Base-by-base conservation (phyloP, 208 protist species). In the Trypanosoma cruzi region DNA sequence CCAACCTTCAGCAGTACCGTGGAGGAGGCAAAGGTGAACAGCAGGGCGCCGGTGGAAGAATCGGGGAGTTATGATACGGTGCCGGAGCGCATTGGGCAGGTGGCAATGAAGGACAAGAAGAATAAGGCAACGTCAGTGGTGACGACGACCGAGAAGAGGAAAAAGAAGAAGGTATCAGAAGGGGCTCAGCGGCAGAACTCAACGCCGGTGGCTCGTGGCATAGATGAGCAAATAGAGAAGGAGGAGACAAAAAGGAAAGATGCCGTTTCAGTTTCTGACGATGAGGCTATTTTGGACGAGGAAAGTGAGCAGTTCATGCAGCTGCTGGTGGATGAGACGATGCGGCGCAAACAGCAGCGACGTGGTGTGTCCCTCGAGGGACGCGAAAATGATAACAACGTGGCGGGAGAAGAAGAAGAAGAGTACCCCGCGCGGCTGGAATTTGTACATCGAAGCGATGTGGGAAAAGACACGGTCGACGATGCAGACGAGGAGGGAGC, bases 241-340 rank as follows among this genome's bases (percentile, higher is more conserved):
- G 37, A 62, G 7, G 44, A 62, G 57, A n/a, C n/a, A 18, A 29
- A 42, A 13, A 49, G 5, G n/a, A 59, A 42, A n/a, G n/a, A n/a
- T n/a, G n/a, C n/a, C n/a, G n/a, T n/a, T n/a, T n/a, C n/a, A n/a
- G 16, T 34, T 34, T 24, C 4, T 3, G 18, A 16, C 24, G 32
- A 29, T 55, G 54, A 40, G 11, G 54, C 46, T 48, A 24, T 48
- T 37, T 24, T 81, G n/a, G 62, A 76, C 50, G 70, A 81, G 32
- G 75, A 81, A 64, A 73, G 61, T 24, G 62, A 73, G 34, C 58
- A 44, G 26, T 56, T 81, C 37, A 81, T 81, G 75, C 46, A 26
- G 34, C 22, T 81, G 10, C 16, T 81, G 48, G 54, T 73, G 46
- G 60, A 74, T 13, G 73, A 79, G 24, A 50, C 52, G 16, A 34